Base-by-base conservation (phyloP, 352 stramenopile species). In the Phytophthora sansomeana region DNA sequence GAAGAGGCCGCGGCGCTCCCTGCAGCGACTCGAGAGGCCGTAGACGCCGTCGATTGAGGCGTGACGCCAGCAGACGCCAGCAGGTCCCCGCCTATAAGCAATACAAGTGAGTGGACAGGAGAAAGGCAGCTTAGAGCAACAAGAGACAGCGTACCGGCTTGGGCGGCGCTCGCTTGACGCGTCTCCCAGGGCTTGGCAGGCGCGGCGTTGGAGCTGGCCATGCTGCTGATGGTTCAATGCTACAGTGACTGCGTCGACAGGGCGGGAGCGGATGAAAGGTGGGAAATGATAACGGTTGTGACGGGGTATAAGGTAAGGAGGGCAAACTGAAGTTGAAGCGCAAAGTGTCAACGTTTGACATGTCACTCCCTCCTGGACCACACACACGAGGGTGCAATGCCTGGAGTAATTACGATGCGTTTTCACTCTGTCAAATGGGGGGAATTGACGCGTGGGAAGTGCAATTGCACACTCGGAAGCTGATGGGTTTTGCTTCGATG, bases 101-200 rank as follows among this genome's bases (percentile, higher is more conserved):
- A 46, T 7, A 43, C 39, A 46, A 10, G 17, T 46, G 24, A 46
- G 17, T 26, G 6, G n/a, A 46, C 39, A 26, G 14, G 8, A 28
- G 24, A 16, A 38, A 30, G 17, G 4, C 8, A 5, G 19, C 50
- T 52, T 30, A 24, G 21, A 1, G 3, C n/a, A 24, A 24, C 21
- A 24, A 24, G 1, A 24, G 21, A 24, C 21, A 24, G 21, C 3
- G 21, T 46, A 86, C 75, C 66, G 28, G 69, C 44, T 60, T 67
- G 67, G 5, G 74, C 67, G 17, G 57, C 68, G 16, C 52, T 41
- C 8, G 58, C 43, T 11, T 58, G 54, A 11, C 57, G 58, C 48
- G 81, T 83, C 49, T 89, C 80, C 80, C 80, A 89, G 7, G 80
- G 80, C 61, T 89, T 89, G 10, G 68, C 38, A 7, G 78, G 80